Conservation (phyloP, 148 eudicot species). For the Fagopyrum tataricum region DNA sequence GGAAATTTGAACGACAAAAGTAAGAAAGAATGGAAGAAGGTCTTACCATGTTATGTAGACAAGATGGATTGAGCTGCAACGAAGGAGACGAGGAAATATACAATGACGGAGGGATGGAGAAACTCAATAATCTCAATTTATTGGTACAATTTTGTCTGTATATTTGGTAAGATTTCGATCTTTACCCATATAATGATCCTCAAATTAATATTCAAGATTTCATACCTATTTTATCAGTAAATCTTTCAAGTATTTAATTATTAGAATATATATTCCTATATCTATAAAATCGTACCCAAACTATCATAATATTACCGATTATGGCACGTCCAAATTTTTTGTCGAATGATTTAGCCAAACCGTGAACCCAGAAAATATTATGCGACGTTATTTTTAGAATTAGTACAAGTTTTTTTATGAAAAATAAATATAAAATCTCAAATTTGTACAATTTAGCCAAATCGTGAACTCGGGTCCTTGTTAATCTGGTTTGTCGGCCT, state of each 20-base stretch:
- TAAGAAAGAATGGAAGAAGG: background rate
- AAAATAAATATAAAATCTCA: too few species aligned
- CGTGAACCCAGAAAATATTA: too few species aligned
- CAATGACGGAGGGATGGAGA: background rate
- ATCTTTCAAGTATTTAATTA: background rate
- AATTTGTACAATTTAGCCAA: too few species aligned
- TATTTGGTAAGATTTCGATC: background rate
- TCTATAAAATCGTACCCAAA: too few species aligned
- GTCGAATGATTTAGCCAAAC: too few species aligned
- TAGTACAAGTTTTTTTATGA: too few species aligned
- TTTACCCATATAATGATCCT: background rate
- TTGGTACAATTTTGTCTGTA: background rate
- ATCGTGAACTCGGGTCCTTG: too few species aligned
- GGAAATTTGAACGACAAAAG: background rate
- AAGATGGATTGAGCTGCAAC: background rate
- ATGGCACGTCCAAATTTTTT: too few species aligned
- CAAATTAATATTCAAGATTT: slow-evolving; percentile 2
- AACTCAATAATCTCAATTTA: background rate
- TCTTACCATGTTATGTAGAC: background rate
- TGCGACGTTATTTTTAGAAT: too few species aligned
- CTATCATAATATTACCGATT: too few species aligned
- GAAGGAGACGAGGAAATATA: background rate
- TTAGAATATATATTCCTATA: background rate
- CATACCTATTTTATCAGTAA: background rate
- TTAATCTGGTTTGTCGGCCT: too few species aligned